These are phyloP conservation scores for Plantago elongata DNA, from an alignment of 257 asterid species.

Conservation along the genomic window DNA sequence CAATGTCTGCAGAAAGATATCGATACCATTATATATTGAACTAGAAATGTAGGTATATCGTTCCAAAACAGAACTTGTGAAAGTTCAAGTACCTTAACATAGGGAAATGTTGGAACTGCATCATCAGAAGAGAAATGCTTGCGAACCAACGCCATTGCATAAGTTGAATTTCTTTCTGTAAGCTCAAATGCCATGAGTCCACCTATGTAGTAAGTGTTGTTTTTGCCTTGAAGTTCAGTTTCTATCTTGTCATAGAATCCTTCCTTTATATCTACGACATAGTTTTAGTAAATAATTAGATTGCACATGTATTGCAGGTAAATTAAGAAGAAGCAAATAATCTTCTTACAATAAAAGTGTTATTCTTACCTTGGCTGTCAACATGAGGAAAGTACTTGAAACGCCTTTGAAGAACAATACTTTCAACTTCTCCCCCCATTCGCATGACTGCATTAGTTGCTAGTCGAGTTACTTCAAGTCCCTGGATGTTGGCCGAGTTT, in stretches of 20 bases:
- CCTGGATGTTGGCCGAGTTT: conserved; percentile 45
- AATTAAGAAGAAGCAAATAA: background rate
- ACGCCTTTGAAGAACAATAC: conserved; percentile 46
- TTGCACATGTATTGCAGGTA: background rate
- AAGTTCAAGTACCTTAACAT: conserved; percentile 56
- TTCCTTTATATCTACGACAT: conserved; percentile 49
- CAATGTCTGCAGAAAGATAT: conserved; percentile 48
- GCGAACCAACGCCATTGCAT: conserved; percentile 52
- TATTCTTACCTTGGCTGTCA: conserved; percentile 49
- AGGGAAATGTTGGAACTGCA: conserved; percentile 54
- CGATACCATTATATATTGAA: conserved; percentile 3
- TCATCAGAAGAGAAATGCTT: conserved; percentile 55
- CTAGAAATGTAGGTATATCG: background rate
- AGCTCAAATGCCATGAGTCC: conserved; percentile 89
- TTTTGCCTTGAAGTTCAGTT: conserved; percentile 60
- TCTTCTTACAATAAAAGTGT: too few species aligned
- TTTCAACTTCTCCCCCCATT: conserved; percentile 62
- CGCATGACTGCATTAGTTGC: conserved; percentile 59
- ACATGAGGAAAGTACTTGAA: conserved; percentile 83
- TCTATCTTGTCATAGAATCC: conserved; percentile 69
- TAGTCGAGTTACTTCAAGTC: conserved; percentile 43
- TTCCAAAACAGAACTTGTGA: conserved; percentile 10
- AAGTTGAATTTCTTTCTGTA: conserved; percentile 80
- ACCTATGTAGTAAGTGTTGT: conserved; percentile 70
- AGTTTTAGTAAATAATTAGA: conserved; percentile 4